Evolutionary conservation across 129 eudicot genomes (phyloP), one percentile per base, ranked within the genome.

Genomic region (Pulicaria dysenterica): DNA sequence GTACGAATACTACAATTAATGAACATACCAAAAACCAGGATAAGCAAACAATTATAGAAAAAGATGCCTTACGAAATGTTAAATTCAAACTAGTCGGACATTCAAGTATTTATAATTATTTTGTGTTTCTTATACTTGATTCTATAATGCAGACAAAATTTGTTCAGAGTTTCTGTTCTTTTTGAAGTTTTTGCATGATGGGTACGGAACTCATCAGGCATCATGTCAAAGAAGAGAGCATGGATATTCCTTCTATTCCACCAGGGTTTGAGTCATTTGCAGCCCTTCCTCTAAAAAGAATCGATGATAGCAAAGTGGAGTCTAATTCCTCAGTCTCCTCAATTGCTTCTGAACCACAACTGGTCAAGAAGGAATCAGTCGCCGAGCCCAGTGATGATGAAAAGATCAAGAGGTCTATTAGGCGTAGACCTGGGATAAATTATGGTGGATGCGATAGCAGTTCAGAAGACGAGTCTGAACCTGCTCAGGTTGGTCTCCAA

Each of bases 201-300:
- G 96, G 92, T 69, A 87, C 90, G 0, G 90, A 87, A 79, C 88
- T 93, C 75, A 78, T 87, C 53, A 83, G 89, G 69, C 81, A 71
- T 80, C 79, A 86, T 62, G 83, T 87, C 8, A 88, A 90, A 86
- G 97, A 90, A 58, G 98, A 90, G 58, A 85, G 65, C 80, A 77
- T 90, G 85, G 97, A 91, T 39, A 83, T 86, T 73, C 83, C 96
- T 37, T 78, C 88, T 10, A 82, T 95, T 77, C 99, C 99, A 62
- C 99, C 99, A 45, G 99, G 99, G 65, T 95, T 95, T 55, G 99
- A 95, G 89, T 85, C 97, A 5, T 73, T 86, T 45, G 75, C 89
- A 13, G 83, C 99, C 31, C 86, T 88, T 80, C 67, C 90, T 78
- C 16, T 90, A 50, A 83, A 82, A 73, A 77, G 70, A 70, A 86